These are phyloP conservation scores for Lolium multiflorum DNA, from an alignment of 176 grass and related monocot genomes.

Conservation along the genomic window DNA sequence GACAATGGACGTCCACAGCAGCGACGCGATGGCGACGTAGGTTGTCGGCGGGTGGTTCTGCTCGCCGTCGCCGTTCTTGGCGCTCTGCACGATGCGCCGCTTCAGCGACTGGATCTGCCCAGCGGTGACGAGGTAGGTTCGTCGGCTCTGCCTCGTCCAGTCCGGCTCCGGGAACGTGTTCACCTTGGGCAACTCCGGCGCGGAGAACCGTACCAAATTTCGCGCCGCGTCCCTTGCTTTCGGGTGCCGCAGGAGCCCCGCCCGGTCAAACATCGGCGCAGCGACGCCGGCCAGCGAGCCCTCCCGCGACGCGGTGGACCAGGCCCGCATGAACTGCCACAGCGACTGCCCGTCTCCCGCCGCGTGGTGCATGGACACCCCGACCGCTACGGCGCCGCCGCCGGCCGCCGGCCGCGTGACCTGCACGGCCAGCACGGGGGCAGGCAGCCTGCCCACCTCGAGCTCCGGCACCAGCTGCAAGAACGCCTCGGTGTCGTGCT, in stretches of 20 bases:
- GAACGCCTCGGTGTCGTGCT: constrained; percentile 51
- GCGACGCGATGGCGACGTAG: constrained; percentile 36
- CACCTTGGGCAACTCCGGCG: constrained; percentile 40
- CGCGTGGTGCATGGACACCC: constrained; percentile 46
- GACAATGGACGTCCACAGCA: constrained; percentile 46
- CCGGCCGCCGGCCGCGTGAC: constrained; percentile 31
- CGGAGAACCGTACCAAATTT: neutral
- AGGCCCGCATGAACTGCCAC: constrained; percentile 64
- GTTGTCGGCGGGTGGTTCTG: neutral
- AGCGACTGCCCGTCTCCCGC: constrained; percentile 49
- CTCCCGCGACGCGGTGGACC: constrained; percentile 34
- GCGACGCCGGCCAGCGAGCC: neutral
- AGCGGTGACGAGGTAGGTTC: constrained; percentile 34
- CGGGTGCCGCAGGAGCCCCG: constrained; percentile 35
- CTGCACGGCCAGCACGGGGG: neutral
- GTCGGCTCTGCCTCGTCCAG: neutral
- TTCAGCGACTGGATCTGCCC: constrained; percentile 42
- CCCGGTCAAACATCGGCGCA: constrained; percentile 47
- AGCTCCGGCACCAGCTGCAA: constrained; percentile 44
- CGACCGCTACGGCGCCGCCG: constrained; percentile 22
- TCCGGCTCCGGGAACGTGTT: neutral
- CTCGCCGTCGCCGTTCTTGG: neutral
- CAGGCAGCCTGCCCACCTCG: constrained; percentile 25
- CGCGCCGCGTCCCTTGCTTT: constrained; percentile 25
- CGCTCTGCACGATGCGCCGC: constrained; percentile 13